These are phyloP conservation scores for Hypoxylon rickii DNA, from an alignment of 495 filamentous ascomycete genomes.

Conservation along the genomic window DNA sequence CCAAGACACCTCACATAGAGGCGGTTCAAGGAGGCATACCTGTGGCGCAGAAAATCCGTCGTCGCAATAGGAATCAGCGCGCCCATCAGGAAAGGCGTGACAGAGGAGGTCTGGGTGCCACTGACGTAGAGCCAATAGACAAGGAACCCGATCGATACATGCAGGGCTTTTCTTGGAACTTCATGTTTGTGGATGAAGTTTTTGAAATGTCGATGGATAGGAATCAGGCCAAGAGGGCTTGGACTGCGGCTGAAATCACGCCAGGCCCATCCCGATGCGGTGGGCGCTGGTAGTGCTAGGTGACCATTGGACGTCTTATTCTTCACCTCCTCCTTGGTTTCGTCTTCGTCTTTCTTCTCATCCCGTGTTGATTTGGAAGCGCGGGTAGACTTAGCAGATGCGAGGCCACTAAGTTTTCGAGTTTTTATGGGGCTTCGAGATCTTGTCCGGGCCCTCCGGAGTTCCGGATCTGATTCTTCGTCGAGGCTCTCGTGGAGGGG, in stretches of 20 bases:
- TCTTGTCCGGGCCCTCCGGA: slow-evolving; percentile 52
- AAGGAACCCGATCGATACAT: slow-evolving; percentile 96
- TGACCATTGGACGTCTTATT: slow-evolving; percentile 62
- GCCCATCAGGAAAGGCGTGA: slow-evolving; percentile 82
- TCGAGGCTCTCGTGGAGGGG: slow-evolving; percentile 44
- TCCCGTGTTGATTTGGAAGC: slow-evolving; percentile 32
- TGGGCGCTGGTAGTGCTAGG: slow-evolving; percentile 65
- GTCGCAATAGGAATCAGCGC: slow-evolving; percentile 84
- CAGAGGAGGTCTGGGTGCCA: slow-evolving; percentile 71
- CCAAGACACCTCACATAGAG: slow-evolving; percentile 84
- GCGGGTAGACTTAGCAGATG: slow-evolving; percentile 37
- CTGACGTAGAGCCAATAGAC: slow-evolving; percentile 79
- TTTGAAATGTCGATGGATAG: slow-evolving; percentile 80
- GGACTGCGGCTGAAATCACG: slow-evolving; percentile 84
- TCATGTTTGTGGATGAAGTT: slow-evolving; percentile 77
- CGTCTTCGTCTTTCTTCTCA: slow-evolving; percentile 19
- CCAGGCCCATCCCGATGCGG: slow-evolving; percentile 64
- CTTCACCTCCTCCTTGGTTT: slow-evolving; percentile 13
- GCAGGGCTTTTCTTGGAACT: slow-evolving; percentile 73
- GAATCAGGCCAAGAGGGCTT: slow-evolving; percentile 90
- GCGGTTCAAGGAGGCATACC: slow-evolving; percentile 77
- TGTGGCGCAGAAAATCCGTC: slow-evolving; percentile 82
- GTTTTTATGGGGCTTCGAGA: slow-evolving; percentile 57
- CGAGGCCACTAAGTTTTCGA: slow-evolving; percentile 54
- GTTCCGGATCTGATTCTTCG: slow-evolving; percentile 47